Evolutionary conservation across 2,329 filamentous ascomycete genomes (phyloP).

Genomic region (Penicillium occitanis): DNA sequence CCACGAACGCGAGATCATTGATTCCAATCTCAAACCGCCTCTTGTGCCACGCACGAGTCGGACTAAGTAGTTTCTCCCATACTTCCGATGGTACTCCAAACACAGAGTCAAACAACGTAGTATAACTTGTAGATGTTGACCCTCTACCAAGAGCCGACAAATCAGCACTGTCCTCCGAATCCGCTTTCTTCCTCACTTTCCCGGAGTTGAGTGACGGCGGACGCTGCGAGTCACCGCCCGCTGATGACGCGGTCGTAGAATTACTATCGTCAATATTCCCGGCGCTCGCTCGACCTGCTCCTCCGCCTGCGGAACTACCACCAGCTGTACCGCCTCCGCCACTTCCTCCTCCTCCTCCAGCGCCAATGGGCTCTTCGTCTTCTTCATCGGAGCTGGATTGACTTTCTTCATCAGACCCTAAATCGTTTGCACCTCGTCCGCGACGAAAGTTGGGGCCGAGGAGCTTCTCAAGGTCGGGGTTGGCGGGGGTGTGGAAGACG

Average conservation of each 20-base stretch:
- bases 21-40: conserved; percentile 77
- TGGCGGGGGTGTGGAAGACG: conserved; percentile 82
- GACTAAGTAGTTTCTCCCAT: conserved; percentile 76
- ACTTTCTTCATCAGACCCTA: conserved; percentile 41
- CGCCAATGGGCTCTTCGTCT: conserved; percentile 34
- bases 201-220: conserved; percentile 38
- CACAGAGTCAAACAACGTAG: conserved; percentile 58
- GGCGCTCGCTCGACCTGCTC: conserved; percentile 32
- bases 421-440: conserved; percentile 40
- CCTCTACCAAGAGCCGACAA: conserved; percentile 30
- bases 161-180: conserved; percentile 36
- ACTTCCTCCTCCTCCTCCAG: not conserved
- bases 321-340: not conserved
- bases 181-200: conserved; percentile 33
- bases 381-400: conserved; percentile 43
- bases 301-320: conserved; percentile 25
- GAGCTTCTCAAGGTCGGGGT: conserved; percentile 44
- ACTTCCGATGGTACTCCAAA: conserved; percentile 73
- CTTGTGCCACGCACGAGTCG: conserved; percentile 74
- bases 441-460: conserved; percentile 38
- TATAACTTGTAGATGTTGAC: conserved; percentile 28
- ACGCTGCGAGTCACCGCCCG: conserved; percentile 31
- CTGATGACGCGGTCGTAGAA: conserved; percentile 30
- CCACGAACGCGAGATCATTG: conserved; percentile 76
- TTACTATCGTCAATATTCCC: conserved; percentile 35